Conservation (phyloP, 129 eudicot species). For the Chrysanthemum seticuspe region DNA sequence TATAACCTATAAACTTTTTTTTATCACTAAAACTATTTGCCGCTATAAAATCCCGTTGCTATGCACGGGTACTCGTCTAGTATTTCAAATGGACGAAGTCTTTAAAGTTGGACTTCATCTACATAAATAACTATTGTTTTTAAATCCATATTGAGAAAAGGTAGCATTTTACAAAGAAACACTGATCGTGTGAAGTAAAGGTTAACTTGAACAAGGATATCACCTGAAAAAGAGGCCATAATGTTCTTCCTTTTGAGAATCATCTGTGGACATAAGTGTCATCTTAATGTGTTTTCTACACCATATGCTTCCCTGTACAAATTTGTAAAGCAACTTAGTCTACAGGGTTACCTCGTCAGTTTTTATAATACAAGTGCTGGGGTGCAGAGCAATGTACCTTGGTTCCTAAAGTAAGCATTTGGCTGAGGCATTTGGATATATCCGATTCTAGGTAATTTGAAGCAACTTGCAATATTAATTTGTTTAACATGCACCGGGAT, state of each 20-base stretch:
- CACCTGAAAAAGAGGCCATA: constrained; percentile 66
- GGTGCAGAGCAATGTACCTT: constrained; percentile 39
- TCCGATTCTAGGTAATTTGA: constrained; percentile 63
- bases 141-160: background rate
- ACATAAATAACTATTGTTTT: background rate
- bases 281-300: constrained; percentile 43
- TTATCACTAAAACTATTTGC: too few relatives aligned
- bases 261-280: constrained; percentile 84
- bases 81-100: too few relatives aligned
- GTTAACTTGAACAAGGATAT: background rate
- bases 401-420: constrained; percentile 57
- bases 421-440: constrained; percentile 42
- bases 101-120: background rate
- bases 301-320: too few relatives aligned
- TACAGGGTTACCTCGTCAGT: constrained; percentile 1
- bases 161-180: background rate
- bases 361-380: background rate
- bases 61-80: too few relatives aligned
- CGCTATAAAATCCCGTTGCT: constrained; percentile 32
- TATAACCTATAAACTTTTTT: too few relatives aligned
- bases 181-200: background rate
- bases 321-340: background rate
- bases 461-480: constrained; percentile 74
- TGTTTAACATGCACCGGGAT: constrained; percentile 88
- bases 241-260: constrained; percentile 92